Evolutionary conservation across 345 rosid genomes (phyloP).

Genomic region (Cardamine chenopodiifolia): DNA sequence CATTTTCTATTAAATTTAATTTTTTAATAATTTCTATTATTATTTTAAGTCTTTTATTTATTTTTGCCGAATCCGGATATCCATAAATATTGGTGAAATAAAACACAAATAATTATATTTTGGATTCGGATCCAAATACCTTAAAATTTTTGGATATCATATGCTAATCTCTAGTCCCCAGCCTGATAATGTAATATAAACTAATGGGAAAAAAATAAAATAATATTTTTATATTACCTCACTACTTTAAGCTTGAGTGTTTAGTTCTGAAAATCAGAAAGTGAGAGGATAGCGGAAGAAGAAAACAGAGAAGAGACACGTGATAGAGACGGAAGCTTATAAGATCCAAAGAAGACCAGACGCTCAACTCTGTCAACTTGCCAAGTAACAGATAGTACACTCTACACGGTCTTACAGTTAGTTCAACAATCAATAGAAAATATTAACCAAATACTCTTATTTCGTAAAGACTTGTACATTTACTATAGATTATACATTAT

Average conservation of each 20-base stretch:
- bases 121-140: too few species aligned
- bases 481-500: not conserved
- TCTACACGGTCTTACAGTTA: not conserved
- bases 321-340: slow-evolving; percentile 38
- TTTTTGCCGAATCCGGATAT: too few species aligned
- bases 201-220: not conserved
- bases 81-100: too few species aligned
- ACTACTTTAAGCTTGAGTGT: slow-evolving; percentile 14
- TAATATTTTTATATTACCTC: not conserved
- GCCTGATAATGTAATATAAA: too few species aligned
- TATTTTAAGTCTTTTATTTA: too few species aligned
- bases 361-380: slow-evolving; percentile 33
- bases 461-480: not conserved
- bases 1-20: too few species aligned
- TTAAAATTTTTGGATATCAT: too few species aligned
- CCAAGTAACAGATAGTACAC: slow-evolving; percentile 17
- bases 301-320: slow-evolving; percentile 35
- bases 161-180: too few species aligned
- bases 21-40: too few species aligned
- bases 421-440: not conserved
- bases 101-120: too few species aligned
- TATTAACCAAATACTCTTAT: not conserved
- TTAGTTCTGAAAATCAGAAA: slow-evolving; percentile 26
- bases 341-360: slow-evolving; percentile 35
- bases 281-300: slow-evolving; percentile 37